These are phyloP conservation scores for Candida corydali DNA, from an alignment of 805 yeast species.

Conservation along the genomic window DNA sequence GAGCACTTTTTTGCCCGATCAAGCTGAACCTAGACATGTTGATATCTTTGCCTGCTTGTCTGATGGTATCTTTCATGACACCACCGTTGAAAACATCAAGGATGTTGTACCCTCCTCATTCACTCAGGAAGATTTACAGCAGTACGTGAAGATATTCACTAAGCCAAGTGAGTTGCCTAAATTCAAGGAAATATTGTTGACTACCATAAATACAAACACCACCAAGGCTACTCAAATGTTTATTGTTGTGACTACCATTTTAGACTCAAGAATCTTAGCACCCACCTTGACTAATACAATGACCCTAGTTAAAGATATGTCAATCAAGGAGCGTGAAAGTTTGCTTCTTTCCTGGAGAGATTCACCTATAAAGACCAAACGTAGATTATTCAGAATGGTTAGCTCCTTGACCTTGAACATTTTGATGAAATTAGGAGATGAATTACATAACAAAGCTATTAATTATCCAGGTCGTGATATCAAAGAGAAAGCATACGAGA, in stretches of 20 bases:
- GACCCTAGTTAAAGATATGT: slow-evolving; percentile 35
- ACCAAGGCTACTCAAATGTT: slow-evolving; percentile 17
- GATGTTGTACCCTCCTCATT: slow-evolving; percentile 23
- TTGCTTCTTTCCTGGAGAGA: slow-evolving; percentile 37
- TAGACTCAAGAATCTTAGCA: slow-evolving; percentile 28
- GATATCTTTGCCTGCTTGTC: slow-evolving; percentile 25
- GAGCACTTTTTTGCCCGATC: slow-evolving; percentile 5
- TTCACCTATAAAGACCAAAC: slow-evolving; percentile 33
- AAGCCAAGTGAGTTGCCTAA: slow-evolving; percentile 29
- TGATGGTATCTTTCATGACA: slow-evolving; percentile 34
- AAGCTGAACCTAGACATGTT: slow-evolving; percentile 17
- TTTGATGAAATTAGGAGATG: slow-evolving; percentile 26
- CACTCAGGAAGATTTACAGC: slow-evolving; percentile 23
- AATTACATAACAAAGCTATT: slow-evolving; percentile 30
- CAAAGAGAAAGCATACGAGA: slow-evolving; percentile 25
- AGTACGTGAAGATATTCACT: slow-evolving; percentile 21
- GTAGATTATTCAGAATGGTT: slow-evolving; percentile 31
- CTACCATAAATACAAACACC: slow-evolving; percentile 14
- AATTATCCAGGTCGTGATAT: slow-evolving; percentile 35
- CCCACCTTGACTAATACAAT: slow-evolving; percentile 32
- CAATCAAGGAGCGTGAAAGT: slow-evolving; percentile 23
- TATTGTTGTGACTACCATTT: slow-evolving; percentile 19
- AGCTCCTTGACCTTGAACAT: slow-evolving; percentile 19
- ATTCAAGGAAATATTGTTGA: slow-evolving; percentile 15
- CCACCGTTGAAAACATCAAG: slow-evolving; percentile 22